A percentile compares a stretch with the other conserved stretches of the same genome.
phyloP scores from a whole-genome alignment of 805 yeast genomes.

The Zygotorulaspora florentina region DNA sequence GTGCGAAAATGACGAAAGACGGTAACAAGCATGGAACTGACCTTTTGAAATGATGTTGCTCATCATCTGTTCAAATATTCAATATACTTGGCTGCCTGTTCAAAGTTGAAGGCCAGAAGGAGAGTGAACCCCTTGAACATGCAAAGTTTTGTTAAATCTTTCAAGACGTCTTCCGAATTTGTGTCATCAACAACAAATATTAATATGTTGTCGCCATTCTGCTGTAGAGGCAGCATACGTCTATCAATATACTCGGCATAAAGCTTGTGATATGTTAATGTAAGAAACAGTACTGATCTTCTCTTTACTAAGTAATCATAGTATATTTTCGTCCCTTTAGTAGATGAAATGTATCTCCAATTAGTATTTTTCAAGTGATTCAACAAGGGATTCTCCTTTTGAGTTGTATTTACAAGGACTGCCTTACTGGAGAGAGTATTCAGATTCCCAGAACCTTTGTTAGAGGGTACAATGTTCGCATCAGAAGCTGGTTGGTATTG shows the following conservation, averaged over 20 bases:
- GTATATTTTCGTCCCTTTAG: constrained; percentile 39
- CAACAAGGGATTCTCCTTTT: constrained; percentile 68
- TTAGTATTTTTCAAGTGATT: constrained; percentile 50
- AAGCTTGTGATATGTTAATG: constrained; percentile 68
- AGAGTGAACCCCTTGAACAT: constrained; percentile 41
- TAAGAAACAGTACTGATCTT: constrained; percentile 54
- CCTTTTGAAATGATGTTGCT: constrained; percentile 21
- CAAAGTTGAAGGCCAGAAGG: constrained; percentile 43
- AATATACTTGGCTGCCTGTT: constrained; percentile 49
- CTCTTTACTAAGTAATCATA: constrained; percentile 65
- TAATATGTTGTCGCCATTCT: constrained; percentile 48
- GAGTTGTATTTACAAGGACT: constrained; percentile 58
- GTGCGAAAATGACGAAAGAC: constrained; percentile 86
- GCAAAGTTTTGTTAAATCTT: constrained; percentile 40
- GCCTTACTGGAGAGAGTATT: constrained; percentile 25
- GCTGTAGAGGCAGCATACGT: constrained; percentile 42
- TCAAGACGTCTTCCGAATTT: constrained; percentile 44
- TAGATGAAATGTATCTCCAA: constrained; percentile 44
- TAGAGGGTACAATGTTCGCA: constrained; percentile 15
- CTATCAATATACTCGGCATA: constrained; percentile 71
- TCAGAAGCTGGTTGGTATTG: constrained; percentile 14
- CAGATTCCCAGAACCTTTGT: constrained; percentile 3
- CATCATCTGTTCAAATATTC: constrained; percentile 29
- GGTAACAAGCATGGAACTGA: constrained; percentile 79
- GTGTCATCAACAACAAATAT: constrained; percentile 64